Evolutionary conservation across 306 rosid species (phyloP).

Genomic region (Leucaena leucocephala): DNA sequence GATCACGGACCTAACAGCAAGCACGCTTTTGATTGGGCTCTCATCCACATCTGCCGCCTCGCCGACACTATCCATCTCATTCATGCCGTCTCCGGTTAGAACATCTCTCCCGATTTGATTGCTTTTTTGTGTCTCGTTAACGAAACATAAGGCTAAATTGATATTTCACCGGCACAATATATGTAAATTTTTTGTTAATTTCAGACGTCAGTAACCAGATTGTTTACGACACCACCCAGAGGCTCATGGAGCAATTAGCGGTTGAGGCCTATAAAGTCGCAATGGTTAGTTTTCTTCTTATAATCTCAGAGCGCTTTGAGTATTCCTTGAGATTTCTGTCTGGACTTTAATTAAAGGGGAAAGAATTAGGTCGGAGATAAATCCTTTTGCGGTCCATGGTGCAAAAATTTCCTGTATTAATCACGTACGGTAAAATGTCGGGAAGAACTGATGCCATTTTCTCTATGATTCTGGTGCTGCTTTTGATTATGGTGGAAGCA

Average conservation of each 20-base stretch:
- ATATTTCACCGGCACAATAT: not conserved
- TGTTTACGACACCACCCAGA: slow-evolving; percentile 59
- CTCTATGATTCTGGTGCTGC: not conserved
- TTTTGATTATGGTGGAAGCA: slow-evolving; percentile 30
- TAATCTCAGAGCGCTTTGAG: not conserved
- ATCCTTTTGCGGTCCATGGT: not conserved
- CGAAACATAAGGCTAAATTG: not conserved
- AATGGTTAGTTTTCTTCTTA: slow-evolving; percentile 53
- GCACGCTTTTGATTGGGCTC: slow-evolving; percentile 91
- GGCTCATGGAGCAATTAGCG: slow-evolving; percentile 82
- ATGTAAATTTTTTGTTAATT: not conserved
- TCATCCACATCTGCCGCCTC: slow-evolving; percentile 71
- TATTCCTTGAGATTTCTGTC: not conserved
- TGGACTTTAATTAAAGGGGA: not conserved
- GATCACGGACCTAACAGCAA: slow-evolving; percentile 87
- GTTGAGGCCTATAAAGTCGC: slow-evolving; percentile 68
- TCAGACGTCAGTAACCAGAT: slow-evolving; percentile 65
- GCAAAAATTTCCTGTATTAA: not conserved
- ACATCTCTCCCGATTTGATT: not conserved
- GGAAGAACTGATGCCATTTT: not conserved
- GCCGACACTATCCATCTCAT: slow-evolving; percentile 86
- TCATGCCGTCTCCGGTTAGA: slow-evolving; percentile 78
- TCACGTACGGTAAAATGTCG: not conserved
- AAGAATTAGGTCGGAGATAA: too few relatives aligned
- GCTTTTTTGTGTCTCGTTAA: not conserved